phyloP scores from a whole-genome alignment of 2,329 filamentous ascomycete species.

The Aspergillus sp. region DNA sequence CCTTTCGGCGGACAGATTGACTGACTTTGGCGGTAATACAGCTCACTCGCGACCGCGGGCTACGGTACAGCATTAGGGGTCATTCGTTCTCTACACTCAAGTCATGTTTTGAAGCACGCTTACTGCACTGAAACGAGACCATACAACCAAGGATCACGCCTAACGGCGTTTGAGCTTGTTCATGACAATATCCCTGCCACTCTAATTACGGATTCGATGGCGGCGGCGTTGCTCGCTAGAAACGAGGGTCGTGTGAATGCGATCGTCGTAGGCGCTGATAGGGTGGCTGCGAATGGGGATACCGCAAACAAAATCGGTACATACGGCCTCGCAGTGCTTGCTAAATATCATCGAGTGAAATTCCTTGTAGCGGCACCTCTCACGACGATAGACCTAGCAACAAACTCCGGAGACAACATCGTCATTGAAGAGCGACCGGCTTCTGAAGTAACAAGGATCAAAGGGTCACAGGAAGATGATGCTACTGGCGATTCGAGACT shows the following conservation, averaged over 20 bases:
- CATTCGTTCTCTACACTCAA: slow-evolving; percentile 77
- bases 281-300: slow-evolving; percentile 94
- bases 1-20: neutral
- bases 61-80: slow-evolving; percentile 96
- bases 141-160: slow-evolving; percentile 94
- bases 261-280: slow-evolving; percentile 91
- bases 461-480: slow-evolving; percentile 71
- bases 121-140: slow-evolving; percentile 97
- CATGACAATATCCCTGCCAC: slow-evolving; percentile 91
- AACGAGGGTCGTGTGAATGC: slow-evolving; percentile 72
- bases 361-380: slow-evolving; percentile 94
- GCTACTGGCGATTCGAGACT: slow-evolving; percentile 51
- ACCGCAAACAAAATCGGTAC: slow-evolving; percentile 99
- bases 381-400: slow-evolving; percentile 88
- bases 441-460: slow-evolving; percentile 83
- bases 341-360: slow-evolving; percentile 83
- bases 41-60: slow-evolving; percentile 93
- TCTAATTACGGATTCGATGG: slow-evolving; percentile 96
- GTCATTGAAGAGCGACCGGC: slow-evolving; percentile 85
- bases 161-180: slow-evolving; percentile 96
- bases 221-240: slow-evolving; percentile 74
- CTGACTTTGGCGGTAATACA: slow-evolving; percentile 35
- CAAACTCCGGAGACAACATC: slow-evolving; percentile 76
- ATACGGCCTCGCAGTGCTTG: slow-evolving; percentile 88
- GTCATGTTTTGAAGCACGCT: slow-evolving; percentile 72